A percentile compares a stretch with the other conserved stretches of the same genome.
These are phyloP conservation scores for Carex arenaria DNA, from an alignment of 202 grass and related monocot species.

Conservation along the genomic window DNA sequence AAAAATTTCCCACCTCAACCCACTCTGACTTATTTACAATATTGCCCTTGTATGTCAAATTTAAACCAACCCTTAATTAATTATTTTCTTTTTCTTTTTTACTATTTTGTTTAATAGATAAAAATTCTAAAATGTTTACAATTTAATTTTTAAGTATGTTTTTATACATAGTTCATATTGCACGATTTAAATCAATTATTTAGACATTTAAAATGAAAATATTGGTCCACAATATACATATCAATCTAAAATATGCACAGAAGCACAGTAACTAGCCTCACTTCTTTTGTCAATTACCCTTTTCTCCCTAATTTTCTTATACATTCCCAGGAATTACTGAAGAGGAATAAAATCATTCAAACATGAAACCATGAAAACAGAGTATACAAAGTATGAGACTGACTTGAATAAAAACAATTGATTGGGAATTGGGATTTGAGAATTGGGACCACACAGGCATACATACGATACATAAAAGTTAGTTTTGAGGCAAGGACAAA, in stretches of 20 bases:
- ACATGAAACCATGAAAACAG: not conserved
- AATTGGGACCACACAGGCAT: not conserved
- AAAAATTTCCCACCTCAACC: no score
- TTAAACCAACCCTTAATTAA: not conserved
- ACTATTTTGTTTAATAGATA: no score
- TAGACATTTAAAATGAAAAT: no score
- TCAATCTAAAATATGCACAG: no score
- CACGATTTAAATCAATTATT: no score
- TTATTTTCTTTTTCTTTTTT: no score
- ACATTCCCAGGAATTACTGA: not conserved
- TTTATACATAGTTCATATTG: no score
- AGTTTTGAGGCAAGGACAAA: not conserved
- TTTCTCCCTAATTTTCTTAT: not conserved
- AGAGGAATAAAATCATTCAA: not conserved
- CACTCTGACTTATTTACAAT: not conserved
- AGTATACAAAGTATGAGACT: not conserved
- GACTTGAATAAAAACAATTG: not conserved
- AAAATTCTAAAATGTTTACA: no score
- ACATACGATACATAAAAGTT: not conserved
- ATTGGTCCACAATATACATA: no score
- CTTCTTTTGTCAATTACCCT: not conserved
- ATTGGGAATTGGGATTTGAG: not conserved
- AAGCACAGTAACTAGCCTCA: no score
- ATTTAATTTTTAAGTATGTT: no score
- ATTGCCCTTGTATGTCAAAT: not conserved